Base-by-base conservation (phyloP, 805 yeast species). In the Candida schatavii region DNA sequence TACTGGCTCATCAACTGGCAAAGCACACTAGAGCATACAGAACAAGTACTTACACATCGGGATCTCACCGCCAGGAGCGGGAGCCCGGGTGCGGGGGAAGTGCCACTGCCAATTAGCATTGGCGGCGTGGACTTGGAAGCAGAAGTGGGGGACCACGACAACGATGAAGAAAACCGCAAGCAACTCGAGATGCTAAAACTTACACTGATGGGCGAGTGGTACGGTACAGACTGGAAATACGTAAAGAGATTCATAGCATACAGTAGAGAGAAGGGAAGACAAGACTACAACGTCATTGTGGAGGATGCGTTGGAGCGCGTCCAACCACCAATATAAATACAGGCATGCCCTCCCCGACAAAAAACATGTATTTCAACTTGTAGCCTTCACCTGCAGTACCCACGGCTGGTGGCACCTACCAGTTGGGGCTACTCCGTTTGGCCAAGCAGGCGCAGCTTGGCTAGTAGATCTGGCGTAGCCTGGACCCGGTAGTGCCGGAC, bases 1-100 rank as follows among this genome's bases (percentile, higher is more conserved):
- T 69, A 68, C 55, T 70, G 75, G 75, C 51, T 68, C 14, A 68
- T 70, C 9, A 68, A 66, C 47, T 70, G 74, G 74, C 20, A n/a
- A 69, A 68, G 42, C 49, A 56, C 22, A 58, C 61, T 42, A 20
- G 36, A 10, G 29, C 45, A 5, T 62, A 11, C 10, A 7, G 27
- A 23, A 11, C 27, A 11, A 11, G 27, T 11, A 7, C 27, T 7
- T 11, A 11, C 27, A 23, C 27, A 23, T 7, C 27, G 27, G 11
- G 11, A 23, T 11, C 27, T 23, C 27, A 11, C 7, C 10, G 27
- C 27, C 27, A 7, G 27, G 10, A 23, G 27, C 27, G 27, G 27
- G 10, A 23, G 27, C 27, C 27, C 27, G 10, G 27, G 7, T 7
- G 27, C 10, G 10, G 11, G 27, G 10, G 27, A 7, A 11, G 27